A percentile compares a stretch with the other conserved stretches of the same genome.
These are phyloP conservation scores for Leishmania turanica DNA, from an alignment of 208 protist species.

Conservation along the genomic window DNA sequence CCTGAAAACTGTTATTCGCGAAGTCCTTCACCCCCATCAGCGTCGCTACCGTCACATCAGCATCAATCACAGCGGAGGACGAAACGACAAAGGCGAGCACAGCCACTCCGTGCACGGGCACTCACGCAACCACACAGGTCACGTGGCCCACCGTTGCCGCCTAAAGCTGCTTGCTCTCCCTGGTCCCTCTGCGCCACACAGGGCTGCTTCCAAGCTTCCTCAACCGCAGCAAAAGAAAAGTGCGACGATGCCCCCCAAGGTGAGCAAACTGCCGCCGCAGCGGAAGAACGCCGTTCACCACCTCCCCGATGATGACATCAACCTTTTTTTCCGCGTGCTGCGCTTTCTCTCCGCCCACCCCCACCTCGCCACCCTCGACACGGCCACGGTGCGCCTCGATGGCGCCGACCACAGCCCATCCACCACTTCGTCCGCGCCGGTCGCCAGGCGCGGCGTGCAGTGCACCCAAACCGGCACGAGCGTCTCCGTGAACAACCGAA, in stretches of 20 bases:
- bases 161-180: not conserved
- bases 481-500: slow-evolving; percentile 24
- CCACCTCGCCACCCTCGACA: not conserved
- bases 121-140: not conserved
- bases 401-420: not conserved
- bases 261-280: not conserved
- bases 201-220: not conserved
- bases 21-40: not conserved
- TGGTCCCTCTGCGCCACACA: not conserved
- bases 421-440: not conserved
- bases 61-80: not conserved
- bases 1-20: not conserved
- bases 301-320: slow-evolving; percentile 33
- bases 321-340: slow-evolving; percentile 58
- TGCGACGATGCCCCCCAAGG: not conserved
- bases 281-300: not conserved
- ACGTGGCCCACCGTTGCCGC: not conserved
- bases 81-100: not conserved
- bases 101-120: not conserved
- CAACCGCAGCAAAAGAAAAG: not conserved
- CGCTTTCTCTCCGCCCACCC: slow-evolving; percentile 51
- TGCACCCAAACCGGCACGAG: slow-evolving; percentile 17
- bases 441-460: not conserved
- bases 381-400: not conserved
- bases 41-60: not conserved